Conservation (phyloP, 1,139 yeast species). For the Yamadazyma buinensis region DNA sequence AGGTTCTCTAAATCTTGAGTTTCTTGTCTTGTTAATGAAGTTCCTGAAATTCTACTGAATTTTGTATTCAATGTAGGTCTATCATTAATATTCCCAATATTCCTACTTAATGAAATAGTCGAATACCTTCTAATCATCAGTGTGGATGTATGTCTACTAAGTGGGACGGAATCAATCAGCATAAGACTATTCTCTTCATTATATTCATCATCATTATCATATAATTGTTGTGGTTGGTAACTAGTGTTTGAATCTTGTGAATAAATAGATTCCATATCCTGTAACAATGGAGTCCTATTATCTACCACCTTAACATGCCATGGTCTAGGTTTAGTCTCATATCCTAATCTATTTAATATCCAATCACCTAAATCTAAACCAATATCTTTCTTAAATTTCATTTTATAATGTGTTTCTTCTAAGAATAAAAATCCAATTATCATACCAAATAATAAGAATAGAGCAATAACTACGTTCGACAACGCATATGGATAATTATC, state of each 20-base stretch:
- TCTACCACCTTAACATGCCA: constrained; percentile 6
- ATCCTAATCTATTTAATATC: constrained; percentile 33
- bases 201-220: constrained; percentile 6
- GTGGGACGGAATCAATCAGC: constrained; percentile 17
- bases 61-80: constrained; percentile 12
- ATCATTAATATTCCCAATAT: background rate
- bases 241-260: constrained; percentile 3
- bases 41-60: constrained; percentile 13
- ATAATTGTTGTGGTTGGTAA: constrained; percentile 12
- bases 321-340: constrained; percentile 10
- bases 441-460: constrained; percentile 36
- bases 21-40: constrained; percentile 10
- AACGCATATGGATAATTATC: constrained; percentile 51
- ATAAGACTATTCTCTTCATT: constrained; percentile 11
- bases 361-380: constrained; percentile 55
- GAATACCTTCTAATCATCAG: constrained; percentile 43
- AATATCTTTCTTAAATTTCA: constrained; percentile 39
- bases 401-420: constrained; percentile 56
- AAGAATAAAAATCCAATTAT: constrained; percentile 47
- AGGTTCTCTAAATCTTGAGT: constrained; percentile 9
- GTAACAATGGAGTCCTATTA: constrained; percentile 1
- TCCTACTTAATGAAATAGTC: constrained; percentile 13
- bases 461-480: constrained; percentile 54
- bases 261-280: constrained; percentile 5
- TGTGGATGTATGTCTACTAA: constrained; percentile 35